Evolutionary conservation across 352 stramenopile species (phyloP).

Genomic region (Phytophthora quininea): DNA sequence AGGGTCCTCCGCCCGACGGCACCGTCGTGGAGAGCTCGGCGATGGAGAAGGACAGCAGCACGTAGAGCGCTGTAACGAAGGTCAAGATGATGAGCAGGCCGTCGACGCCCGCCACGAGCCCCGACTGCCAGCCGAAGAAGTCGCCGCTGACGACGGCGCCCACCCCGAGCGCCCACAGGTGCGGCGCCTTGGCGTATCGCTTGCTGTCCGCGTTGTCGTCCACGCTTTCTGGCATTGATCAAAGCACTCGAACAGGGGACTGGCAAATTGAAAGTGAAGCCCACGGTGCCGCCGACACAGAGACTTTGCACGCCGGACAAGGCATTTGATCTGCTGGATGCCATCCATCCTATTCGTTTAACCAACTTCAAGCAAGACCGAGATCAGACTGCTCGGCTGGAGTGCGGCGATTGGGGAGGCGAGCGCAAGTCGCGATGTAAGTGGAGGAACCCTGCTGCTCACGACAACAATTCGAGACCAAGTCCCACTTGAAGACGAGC

Average conservation of each 20-base stretch:
- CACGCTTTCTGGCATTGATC: conserved; percentile 22
- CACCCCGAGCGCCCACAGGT: conserved; percentile 63
- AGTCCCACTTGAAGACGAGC: neutral
- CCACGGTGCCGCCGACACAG: conserved; percentile 9
- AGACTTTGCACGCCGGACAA: neutral
- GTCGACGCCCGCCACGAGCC: conserved; percentile 59
- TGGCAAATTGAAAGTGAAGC: conserved; percentile 15
- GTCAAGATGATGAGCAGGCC: conserved; percentile 63
- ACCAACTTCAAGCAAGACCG: conserved; percentile 21
- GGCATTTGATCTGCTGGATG: conserved; percentile 20
- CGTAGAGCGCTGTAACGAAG: conserved; percentile 65
- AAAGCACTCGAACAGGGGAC: conserved; percentile 5
- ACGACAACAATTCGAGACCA: conserved; percentile 4
- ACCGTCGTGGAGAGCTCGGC: conserved; percentile 68
- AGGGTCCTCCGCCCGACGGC: conserved; percentile 57
- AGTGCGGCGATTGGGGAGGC: conserved; percentile 9
- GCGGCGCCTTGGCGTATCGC: conserved; percentile 49
- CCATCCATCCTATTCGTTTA: conserved; percentile 9
- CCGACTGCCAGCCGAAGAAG: conserved; percentile 73
- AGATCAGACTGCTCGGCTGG: conserved; percentile 5
- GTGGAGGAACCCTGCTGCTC: conserved; percentile 25
- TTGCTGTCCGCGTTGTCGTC: conserved; percentile 11
- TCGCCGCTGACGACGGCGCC: conserved; percentile 62
- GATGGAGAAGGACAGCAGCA: conserved; percentile 75
- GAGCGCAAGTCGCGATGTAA: neutral